These are phyloP conservation scores for Scalesia atractyloides DNA, from an alignment of 129 eudicot species.

Conservation along the genomic window DNA sequence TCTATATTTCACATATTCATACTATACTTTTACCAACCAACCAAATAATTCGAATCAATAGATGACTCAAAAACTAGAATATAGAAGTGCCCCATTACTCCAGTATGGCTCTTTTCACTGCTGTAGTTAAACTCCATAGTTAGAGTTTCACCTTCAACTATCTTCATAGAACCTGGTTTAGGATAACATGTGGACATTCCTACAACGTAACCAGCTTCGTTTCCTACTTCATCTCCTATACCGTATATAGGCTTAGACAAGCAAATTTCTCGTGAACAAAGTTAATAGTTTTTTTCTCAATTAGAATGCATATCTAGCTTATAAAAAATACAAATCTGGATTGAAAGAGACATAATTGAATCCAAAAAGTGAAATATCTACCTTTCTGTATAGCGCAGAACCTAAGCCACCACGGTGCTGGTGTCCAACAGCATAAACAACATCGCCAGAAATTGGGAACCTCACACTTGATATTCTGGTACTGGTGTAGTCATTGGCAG, in stretches of 20 bases:
- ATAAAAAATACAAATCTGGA: not conserved
- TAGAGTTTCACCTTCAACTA: constrained; percentile 50
- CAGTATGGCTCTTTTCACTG: constrained; percentile 50
- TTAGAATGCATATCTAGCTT: not conserved
- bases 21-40: constrained; percentile 1
- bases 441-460: constrained; percentile 66
- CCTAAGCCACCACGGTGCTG: constrained; percentile 74
- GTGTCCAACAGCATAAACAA: constrained; percentile 75
- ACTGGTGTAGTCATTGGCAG: constrained; percentile 37
- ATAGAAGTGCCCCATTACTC: constrained; percentile 89
- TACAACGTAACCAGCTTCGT: constrained; percentile 76
- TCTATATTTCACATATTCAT: constrained; percentile 8
- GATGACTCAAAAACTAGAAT: constrained; percentile 56
- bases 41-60: constrained; percentile 12
- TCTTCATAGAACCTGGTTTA: constrained; percentile 61
- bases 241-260: constrained; percentile 66
- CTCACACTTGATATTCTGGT: constrained; percentile 36
- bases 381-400: constrained; percentile 59
- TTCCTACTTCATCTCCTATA: constrained; percentile 60
- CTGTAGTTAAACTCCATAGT: constrained; percentile 66
- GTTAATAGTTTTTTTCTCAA: not conserved
- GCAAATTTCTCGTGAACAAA: constrained; percentile 50
- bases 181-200: constrained; percentile 94
- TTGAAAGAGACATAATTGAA: not conserved
- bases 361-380: constrained; percentile 18